These are phyloP conservation scores for Starmerella potacharoeniae DNA, from an alignment of 805 yeast species.

Conservation along the genomic window DNA sequence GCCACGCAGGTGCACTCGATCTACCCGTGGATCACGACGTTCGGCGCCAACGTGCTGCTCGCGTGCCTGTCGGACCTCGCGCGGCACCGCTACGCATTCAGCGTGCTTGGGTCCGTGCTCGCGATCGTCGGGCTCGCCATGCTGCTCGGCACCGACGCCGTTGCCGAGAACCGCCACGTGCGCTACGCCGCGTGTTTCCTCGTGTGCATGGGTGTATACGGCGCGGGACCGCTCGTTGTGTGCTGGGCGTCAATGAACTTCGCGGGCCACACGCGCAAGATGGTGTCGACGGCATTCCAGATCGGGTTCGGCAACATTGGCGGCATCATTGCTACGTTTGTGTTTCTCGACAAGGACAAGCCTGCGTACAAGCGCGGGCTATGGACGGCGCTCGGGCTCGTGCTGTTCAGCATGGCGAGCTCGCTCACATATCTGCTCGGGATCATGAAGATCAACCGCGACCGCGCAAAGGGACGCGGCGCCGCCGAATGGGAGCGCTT, in stretches of 20 bases:
- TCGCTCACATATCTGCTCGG: constrained; percentile 30
- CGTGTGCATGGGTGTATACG: constrained; percentile 46
- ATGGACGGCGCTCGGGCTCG: constrained; percentile 40
- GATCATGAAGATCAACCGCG: constrained; percentile 24
- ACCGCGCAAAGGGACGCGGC: constrained; percentile 22
- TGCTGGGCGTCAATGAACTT: constrained; percentile 57
- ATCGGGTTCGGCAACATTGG: constrained; percentile 68
- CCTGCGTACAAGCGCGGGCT: constrained; percentile 51
- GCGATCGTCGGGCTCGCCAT: constrained; percentile 47
- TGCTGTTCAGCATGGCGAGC: constrained; percentile 34
- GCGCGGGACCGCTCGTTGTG: constrained; percentile 55
- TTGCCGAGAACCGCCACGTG: constrained; percentile 29
- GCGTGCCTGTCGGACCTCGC: constrained; percentile 52
- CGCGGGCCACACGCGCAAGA: constrained; percentile 51
- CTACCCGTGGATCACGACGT: constrained; percentile 73
- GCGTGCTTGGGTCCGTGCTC: constrained; percentile 16
- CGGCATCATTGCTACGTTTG: constrained; percentile 52
- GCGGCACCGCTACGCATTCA: constrained; percentile 29
- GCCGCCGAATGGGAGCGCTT: constrained; percentile 21
- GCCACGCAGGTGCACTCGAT: constrained; percentile 66
- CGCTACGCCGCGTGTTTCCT: constrained; percentile 57
- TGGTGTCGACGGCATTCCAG: constrained; percentile 48
- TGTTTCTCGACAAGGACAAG: constrained; percentile 44
- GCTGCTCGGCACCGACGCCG: constrained; percentile 36
- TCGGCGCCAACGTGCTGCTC: constrained; percentile 49